phyloP scores from a whole-genome alignment of 139 green algal genomes.

The Coccomyxa sp. region DNA sequence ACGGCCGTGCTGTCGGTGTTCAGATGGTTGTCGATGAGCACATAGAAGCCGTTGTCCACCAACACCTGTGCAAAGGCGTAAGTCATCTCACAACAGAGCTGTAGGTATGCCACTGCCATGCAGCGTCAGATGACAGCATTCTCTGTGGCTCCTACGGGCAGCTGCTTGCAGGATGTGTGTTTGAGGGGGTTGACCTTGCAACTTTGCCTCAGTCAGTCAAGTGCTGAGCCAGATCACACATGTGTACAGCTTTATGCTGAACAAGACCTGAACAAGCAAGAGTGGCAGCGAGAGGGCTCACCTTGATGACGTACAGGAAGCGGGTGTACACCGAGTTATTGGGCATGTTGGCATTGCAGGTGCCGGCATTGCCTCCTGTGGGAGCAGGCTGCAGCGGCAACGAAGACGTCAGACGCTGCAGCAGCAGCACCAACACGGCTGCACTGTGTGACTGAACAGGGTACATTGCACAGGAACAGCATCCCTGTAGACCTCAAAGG shows the following conservation, averaged over 20 bases:
- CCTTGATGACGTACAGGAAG: slow-evolving; percentile 28
- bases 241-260: no score
- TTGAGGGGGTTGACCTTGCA: no score
- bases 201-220: no score
- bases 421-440: neutral
- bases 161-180: no score
- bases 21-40: slow-evolving; percentile 34
- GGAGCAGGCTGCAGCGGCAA: neutral
- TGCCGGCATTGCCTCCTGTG: neutral
- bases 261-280: no score
- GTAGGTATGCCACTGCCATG: no score
- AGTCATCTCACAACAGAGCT: no score
- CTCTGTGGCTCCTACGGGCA: no score
- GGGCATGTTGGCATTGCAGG: slow-evolving; percentile 23
- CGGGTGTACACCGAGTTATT: slow-evolving; percentile 19
- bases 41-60: slow-evolving; percentile 36
- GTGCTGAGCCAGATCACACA: no score
- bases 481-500: neutral
- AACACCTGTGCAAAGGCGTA: no score
- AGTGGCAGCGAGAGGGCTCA: no score
- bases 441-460: neutral
- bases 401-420: neutral
- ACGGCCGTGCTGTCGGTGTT: neutral
- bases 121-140: no score
- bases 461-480: neutral